A percentile compares a stretch with the other conserved stretches of the same genome.
Evolutionary conservation across 345 rosid species (phyloP).

Genomic region (Garcia nutans): DNA sequence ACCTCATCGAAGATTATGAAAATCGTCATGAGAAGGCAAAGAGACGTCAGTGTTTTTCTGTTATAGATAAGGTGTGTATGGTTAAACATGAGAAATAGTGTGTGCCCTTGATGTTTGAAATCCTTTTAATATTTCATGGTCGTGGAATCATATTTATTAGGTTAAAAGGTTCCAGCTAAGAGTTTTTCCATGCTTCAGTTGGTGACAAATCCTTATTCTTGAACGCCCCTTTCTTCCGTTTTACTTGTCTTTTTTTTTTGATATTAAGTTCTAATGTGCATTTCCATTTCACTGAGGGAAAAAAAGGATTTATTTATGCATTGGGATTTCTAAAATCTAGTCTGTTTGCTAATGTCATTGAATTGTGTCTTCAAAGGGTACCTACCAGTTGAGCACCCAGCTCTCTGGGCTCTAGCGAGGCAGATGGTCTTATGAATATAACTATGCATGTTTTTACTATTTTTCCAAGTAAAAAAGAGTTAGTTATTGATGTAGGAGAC

Average conservation of each 20-base stretch:
- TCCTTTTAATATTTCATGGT: background rate
- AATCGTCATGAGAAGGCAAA: constrained; percentile 33
- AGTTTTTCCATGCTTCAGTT: background rate
- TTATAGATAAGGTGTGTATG: constrained; percentile 31
- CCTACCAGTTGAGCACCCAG: no score
- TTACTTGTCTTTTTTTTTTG: background rate
- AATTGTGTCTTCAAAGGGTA: no score
- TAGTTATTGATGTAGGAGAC: background rate
- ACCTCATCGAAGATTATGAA: constrained; percentile 44
- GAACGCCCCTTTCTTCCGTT: background rate
- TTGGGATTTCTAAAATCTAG: background rate
- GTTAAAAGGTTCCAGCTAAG: background rate
- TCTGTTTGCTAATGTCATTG: background rate
- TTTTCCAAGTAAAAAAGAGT: background rate
- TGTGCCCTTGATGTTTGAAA: background rate
- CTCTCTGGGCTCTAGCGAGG: background rate
- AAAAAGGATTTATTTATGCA: background rate
- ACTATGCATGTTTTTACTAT: background rate
- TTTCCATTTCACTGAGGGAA: background rate
- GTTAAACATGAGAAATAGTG: background rate
- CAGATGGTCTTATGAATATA: background rate
- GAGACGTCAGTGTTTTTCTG: constrained; percentile 2
- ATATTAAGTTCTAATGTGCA: no score
- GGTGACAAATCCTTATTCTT: background rate
- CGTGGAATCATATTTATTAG: background rate